Evolutionary conservation across 768 basidiomycete species (phyloP).

Genomic region (Solioccasus polychromus): DNA sequence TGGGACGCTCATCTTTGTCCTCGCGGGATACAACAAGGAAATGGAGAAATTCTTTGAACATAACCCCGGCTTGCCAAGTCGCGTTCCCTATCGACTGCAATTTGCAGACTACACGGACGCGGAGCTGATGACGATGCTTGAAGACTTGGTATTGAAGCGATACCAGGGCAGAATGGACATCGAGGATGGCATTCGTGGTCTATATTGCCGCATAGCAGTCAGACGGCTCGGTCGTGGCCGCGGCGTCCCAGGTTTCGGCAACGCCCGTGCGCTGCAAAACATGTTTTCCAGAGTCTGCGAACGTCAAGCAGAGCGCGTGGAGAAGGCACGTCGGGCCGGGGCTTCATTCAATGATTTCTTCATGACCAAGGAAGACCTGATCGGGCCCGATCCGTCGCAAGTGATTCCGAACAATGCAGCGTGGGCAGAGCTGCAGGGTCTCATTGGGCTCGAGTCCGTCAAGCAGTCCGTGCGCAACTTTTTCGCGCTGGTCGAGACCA

Average conservation of each 20-base stretch:
- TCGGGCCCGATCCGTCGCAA: slow-evolving; percentile 60
- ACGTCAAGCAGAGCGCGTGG: slow-evolving; percentile 53
- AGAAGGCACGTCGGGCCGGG: slow-evolving; percentile 41
- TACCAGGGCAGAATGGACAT: slow-evolving; percentile 53
- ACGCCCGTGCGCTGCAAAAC: slow-evolving; percentile 61
- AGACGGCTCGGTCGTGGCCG: slow-evolving; percentile 60
- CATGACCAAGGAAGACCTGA: slow-evolving; percentile 53
- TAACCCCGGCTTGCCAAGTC: slow-evolving; percentile 66
- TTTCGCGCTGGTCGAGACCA: slow-evolving; percentile 46
- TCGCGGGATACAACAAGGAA: slow-evolving; percentile 68
- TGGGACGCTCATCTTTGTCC: slow-evolving; percentile 64
- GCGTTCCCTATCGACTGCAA: slow-evolving; percentile 58
- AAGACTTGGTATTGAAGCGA: slow-evolving; percentile 42
- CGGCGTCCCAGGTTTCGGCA: slow-evolving; percentile 61
- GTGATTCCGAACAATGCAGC: slow-evolving; percentile 44
- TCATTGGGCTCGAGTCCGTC: slow-evolving; percentile 57
- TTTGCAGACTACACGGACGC: slow-evolving; percentile 62
- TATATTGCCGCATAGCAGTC: slow-evolving; percentile 56
- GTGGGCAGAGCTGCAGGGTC: slow-evolving; percentile 49
- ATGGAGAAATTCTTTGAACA: slow-evolving; percentile 81
- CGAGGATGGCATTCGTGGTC: slow-evolving; percentile 50
- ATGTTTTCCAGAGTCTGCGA: slow-evolving; percentile 45
- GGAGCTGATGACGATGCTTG: slow-evolving; percentile 56
- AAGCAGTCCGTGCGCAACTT: slow-evolving; percentile 55
- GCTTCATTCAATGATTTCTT: slow-evolving; percentile 48